Conservation (phyloP, 2,329 filamentous ascomycete species). For the Sordariomycetes sp. region DNA sequence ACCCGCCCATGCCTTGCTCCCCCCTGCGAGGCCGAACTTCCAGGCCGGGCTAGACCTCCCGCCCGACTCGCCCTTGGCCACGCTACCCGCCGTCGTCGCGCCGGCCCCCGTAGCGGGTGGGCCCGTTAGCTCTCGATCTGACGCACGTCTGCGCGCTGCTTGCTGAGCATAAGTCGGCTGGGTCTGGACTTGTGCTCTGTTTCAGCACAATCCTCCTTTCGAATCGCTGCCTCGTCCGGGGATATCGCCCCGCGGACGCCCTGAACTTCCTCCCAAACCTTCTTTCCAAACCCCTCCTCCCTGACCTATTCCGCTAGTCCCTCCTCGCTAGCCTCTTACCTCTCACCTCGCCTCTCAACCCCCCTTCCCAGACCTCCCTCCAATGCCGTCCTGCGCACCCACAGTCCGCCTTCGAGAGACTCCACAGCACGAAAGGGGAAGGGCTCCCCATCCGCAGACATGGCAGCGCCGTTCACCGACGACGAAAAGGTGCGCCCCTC, state of each 20-base stretch:
- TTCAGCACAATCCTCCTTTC: neutral
- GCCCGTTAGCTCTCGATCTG: neutral
- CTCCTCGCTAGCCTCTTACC: too few species aligned
- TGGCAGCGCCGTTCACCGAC: constrained; percentile 26
- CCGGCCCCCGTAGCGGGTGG: neutral
- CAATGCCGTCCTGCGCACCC: constrained; percentile 1
- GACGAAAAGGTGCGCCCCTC: constrained; percentile 35
- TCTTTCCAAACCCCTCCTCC: neutral
- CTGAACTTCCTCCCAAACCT: neutral
- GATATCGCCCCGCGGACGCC: neutral
- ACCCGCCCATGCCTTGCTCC: neutral
- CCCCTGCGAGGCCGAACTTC: neutral
- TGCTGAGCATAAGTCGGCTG: constrained; percentile 1
- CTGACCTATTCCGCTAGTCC: too few species aligned
- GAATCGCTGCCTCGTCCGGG: neutral
- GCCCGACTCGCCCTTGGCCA: neutral
- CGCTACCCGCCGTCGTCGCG: neutral
- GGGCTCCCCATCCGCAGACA: constrained; percentile 5
- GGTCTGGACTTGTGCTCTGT: neutral
- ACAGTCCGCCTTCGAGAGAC: neutral
- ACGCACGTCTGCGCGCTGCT: neutral
- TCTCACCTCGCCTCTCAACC: too few species aligned
- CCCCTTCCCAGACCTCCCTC: neutral
- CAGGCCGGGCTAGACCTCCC: neutral
- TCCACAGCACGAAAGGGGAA: neutral